Evolutionary conservation across 345 rosid species (phyloP).

Genomic region (Hypericum androsaemum): DNA sequence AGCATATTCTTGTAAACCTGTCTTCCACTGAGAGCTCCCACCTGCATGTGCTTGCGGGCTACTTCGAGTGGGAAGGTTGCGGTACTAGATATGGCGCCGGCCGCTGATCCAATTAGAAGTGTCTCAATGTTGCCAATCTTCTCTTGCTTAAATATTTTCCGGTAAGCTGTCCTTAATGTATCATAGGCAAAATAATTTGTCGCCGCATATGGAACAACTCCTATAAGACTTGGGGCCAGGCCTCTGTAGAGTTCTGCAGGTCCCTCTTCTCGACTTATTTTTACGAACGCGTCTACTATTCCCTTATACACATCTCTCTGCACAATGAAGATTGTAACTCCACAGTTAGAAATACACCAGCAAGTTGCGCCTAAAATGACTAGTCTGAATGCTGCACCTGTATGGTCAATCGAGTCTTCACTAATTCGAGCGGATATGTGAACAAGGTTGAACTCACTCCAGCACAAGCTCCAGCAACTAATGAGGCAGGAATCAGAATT

Average conservation of each 20-base stretch:
- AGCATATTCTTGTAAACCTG: constrained; percentile 17
- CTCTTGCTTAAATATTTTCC: constrained; percentile 15
- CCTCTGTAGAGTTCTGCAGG: constrained; percentile 20
- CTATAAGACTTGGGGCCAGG: constrained; percentile 21
- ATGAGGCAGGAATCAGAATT: constrained; percentile 7
- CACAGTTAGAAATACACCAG: not conserved
- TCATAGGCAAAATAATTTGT: constrained; percentile 23
- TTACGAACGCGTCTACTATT: constrained; percentile 13
- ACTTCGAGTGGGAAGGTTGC: constrained; percentile 23
- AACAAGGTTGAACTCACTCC: constrained; percentile 5
- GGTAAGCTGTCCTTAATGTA: constrained; percentile 16
- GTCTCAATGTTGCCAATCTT: constrained; percentile 16
- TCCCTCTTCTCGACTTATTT: constrained; percentile 17
- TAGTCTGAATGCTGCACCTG: not conserved
- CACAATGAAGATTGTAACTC: not conserved
- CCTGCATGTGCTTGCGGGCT: constrained; percentile 24
- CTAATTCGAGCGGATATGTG: constrained; percentile 6
- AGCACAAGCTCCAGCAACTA: constrained; percentile 5
- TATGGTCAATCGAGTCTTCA: constrained; percentile 5
- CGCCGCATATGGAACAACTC: constrained; percentile 19
- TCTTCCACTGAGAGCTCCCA: constrained; percentile 18
- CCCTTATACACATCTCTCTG: constrained; percentile 21
- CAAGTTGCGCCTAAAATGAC: not conserved
- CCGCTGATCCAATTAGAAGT: constrained; percentile 21
- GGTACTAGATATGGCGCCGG: constrained; percentile 21